Evolutionary conservation across 2,329 filamentous ascomycete species (phyloP).

Genomic region (Emmonsiellopsis sp.): DNA sequence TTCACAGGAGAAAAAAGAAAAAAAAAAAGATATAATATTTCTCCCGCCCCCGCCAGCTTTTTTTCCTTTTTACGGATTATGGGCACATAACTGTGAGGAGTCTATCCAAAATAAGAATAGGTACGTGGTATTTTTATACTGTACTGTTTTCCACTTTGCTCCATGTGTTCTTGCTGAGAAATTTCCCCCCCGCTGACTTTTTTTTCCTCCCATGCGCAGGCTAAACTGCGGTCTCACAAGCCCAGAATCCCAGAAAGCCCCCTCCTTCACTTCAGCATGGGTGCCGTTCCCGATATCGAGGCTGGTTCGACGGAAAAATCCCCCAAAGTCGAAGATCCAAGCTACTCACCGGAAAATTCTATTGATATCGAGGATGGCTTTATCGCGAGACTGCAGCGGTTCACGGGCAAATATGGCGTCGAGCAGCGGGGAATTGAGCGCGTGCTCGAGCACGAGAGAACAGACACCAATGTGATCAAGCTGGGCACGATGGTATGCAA

Average conservation of each 20-base stretch:
- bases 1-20: too few species aligned
- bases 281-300: background rate
- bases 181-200: too few species aligned
- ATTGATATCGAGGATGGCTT: background rate
- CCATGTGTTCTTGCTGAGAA: background rate
- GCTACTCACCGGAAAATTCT: background rate
- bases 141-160: background rate
- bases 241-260: background rate
- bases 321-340: background rate
- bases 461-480: background rate
- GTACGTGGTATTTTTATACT: background rate
- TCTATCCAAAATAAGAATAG: too few species aligned
- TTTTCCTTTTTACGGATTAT: too few species aligned
- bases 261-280: background rate
- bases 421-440: constrained; percentile 3
- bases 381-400: background rate
- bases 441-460: background rate
- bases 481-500: background rate
- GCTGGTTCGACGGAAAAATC: background rate
- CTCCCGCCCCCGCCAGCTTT: too few species aligned
- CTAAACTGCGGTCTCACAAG: too few species aligned
- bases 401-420: background rate
- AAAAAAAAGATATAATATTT: too few species aligned
- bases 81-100: too few species aligned
- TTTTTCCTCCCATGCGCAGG: too few species aligned